These are phyloP conservation scores for Marasmius tenuissimus DNA, from an alignment of 1,284 basidiomycete species.

Conservation along the genomic window DNA sequence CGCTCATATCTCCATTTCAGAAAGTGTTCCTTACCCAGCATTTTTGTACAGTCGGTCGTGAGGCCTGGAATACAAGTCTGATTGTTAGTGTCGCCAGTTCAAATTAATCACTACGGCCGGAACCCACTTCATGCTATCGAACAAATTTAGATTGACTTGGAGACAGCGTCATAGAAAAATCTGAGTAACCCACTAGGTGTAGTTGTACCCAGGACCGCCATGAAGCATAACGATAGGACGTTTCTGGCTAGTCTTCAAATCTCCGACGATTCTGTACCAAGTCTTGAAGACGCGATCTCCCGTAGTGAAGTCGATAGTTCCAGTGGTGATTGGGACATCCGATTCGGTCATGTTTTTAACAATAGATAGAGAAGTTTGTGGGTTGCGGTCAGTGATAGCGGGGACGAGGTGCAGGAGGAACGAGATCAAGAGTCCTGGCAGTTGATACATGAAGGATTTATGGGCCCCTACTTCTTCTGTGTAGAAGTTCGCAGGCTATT, in stretches of 20 bases:
- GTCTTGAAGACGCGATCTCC: slow-evolving; percentile 7
- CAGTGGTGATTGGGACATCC: background rate
- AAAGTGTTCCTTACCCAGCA: background rate
- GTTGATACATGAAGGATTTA: too few species aligned
- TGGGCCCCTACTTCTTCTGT: too few species aligned
- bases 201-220: slow-evolving; percentile 7
- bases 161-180: background rate
- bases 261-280: slow-evolving; percentile 13
- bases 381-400: too few species aligned
- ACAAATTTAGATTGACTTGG: too few species aligned
- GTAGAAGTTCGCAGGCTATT: too few species aligned
- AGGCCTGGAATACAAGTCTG: background rate
- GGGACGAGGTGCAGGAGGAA: too few species aligned
- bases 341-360: too few species aligned
- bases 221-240: slow-evolving; percentile 2
- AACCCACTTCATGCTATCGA: slow-evolving; percentile 1
- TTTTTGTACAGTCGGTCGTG: slow-evolving; percentile 1
- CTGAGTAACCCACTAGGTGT: background rate
- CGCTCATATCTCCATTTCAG: background rate
- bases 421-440: too few species aligned
- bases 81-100: background rate
- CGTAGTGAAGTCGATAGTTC: slow-evolving; percentile 1
- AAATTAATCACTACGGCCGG: background rate
- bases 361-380: too few species aligned
- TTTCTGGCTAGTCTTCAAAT: slow-evolving; percentile 6